Base-by-base conservation (phyloP, 805 yeast genomes). In the Komagataella kurtzmanii region DNA sequence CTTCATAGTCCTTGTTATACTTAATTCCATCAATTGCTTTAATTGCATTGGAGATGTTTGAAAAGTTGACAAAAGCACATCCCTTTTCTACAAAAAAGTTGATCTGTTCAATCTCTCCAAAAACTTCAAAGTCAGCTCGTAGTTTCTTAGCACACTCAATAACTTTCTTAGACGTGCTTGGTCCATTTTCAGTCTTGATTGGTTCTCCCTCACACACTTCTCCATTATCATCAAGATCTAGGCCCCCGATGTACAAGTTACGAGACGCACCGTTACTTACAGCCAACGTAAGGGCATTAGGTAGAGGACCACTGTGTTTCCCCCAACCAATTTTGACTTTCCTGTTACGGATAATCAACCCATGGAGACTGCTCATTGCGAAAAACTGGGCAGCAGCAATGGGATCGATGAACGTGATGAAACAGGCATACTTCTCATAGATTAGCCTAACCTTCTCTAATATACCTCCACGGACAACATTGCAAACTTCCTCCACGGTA, bases 301-400 rank as follows among this genome's bases (percentile, higher is more conserved):
- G 83, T 56, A 91, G 73, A 1, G 96, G 89, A 8, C 98, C 98
- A 5, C 95, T 83, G 63, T 91, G 97, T 67, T 88, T 90, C 48
- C 98, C 99, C 98, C 99, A 91, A 18, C 97, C 97, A 52, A 91
- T 89, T 65, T 87, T 88, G 57, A 91, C 84, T 60, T 90, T 77
- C 60, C 95, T 77, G 64, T 83, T 84, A 63, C 87, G 95, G 54
- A 91, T 85, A 17, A 89, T 79, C 54, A 91, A 72, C 1, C 97
- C 97, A 62, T 89, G 95, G 56, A 89, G 72, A 61, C 88, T 89
- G 57, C 95, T 83, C 86, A 88, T 83, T 7, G 97, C 97, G 67
- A 84, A 91, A 65, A 91, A 91, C 67, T 91, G 98, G 1, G 97
- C 97, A 0, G 98, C 98, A 2, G 97, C 96, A 51, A 91, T 85